Percentiles rank a stretch among this genome's conserved stretches.
These are phyloP conservation scores for Astrephomene gubernaculifera DNA, from an alignment of 139 green algal genomes.

Conservation along the genomic window DNA sequence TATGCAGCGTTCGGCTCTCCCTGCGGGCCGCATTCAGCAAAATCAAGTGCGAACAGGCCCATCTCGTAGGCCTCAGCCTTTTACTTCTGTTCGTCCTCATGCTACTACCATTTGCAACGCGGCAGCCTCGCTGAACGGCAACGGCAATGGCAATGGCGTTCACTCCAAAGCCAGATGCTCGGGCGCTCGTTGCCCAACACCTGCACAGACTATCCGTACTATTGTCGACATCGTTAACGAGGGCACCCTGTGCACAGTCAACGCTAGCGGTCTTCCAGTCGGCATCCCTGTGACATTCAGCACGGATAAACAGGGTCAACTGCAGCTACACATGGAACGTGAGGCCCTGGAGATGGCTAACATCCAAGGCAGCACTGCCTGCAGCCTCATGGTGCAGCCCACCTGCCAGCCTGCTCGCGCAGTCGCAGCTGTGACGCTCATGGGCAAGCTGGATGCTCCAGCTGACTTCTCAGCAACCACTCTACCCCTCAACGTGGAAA, in stretches of 20 bases:
- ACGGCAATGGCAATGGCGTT: conserved; percentile 26
- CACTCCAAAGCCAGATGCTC: neutral
- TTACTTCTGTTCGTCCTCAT: neutral
- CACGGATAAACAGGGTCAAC: conserved; percentile 77
- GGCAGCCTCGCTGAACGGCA: conserved; percentile 13
- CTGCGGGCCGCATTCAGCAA: neutral
- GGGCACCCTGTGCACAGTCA: conserved; percentile 82
- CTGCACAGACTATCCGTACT: conserved; percentile 82
- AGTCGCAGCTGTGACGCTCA: conserved; percentile 81
- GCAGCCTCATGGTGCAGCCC: conserved; percentile 89
- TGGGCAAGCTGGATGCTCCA: conserved; percentile 67
- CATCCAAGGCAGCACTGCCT: conserved; percentile 66
- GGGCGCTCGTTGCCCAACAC: conserved; percentile 13
- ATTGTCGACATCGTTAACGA: conserved; percentile 77
- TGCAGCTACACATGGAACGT: conserved; percentile 76
- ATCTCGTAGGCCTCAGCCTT: conserved; percentile 7
- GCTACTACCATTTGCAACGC: neutral
- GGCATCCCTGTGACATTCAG: conserved; percentile 86
- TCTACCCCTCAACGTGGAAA: conserved; percentile 54
- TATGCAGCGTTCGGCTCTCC: conserved; percentile 34
- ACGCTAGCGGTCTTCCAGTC: conserved; percentile 70
- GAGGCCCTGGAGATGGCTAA: conserved; percentile 83
- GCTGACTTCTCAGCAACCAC: neutral
- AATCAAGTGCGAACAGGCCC: neutral
- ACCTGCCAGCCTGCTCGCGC: conserved; percentile 73